A percentile compares a stretch with the other conserved stretches of the same genome.
phyloP scores from a whole-genome alignment of 331 rosid species.

The Arachis monticola region DNA sequence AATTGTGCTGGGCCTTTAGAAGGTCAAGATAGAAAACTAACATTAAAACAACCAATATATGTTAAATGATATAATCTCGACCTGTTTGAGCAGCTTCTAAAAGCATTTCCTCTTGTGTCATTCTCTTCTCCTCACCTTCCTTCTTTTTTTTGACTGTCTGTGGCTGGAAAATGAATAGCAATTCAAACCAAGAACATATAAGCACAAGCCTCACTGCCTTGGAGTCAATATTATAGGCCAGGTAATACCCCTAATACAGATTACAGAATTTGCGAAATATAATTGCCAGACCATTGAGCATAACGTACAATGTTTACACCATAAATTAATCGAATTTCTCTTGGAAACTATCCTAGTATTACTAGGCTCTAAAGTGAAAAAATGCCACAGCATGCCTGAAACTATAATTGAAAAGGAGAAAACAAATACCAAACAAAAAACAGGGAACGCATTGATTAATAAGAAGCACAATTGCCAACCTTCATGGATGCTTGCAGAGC shows the following conservation, averaged over 20 bases:
- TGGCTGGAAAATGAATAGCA: slow-evolving; percentile 43
- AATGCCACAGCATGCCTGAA: not conserved
- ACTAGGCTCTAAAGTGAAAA: not conserved
- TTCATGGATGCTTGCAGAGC: slow-evolving; percentile 90
- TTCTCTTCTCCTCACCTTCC: slow-evolving; percentile 95
- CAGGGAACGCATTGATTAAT: not conserved
- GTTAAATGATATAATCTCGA: slow-evolving; percentile 31
- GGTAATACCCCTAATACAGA: not conserved
- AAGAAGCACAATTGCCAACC: slow-evolving; percentile 49
- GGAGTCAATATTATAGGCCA: not conserved
- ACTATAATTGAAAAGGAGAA: not conserved
- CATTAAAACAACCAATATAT: slow-evolving; percentile 1
- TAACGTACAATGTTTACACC: not conserved
- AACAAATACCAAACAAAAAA: not conserved
- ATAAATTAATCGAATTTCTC: not conserved
- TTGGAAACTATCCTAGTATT: not conserved
- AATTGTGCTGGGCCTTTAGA: slow-evolving; percentile 16
- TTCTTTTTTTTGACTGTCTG: slow-evolving; percentile 90
- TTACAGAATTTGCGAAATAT: not conserved
- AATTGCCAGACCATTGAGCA: slow-evolving; percentile 1
- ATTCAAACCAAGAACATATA: slow-evolving; percentile 29
- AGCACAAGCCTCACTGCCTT: not conserved
- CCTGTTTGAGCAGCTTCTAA: slow-evolving; percentile 99
- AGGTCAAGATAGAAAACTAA: slow-evolving; percentile 8
- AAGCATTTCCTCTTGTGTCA: slow-evolving; percentile 99